Conservation (phyloP, 148 eudicot species). For the Silene uniflora region DNA sequence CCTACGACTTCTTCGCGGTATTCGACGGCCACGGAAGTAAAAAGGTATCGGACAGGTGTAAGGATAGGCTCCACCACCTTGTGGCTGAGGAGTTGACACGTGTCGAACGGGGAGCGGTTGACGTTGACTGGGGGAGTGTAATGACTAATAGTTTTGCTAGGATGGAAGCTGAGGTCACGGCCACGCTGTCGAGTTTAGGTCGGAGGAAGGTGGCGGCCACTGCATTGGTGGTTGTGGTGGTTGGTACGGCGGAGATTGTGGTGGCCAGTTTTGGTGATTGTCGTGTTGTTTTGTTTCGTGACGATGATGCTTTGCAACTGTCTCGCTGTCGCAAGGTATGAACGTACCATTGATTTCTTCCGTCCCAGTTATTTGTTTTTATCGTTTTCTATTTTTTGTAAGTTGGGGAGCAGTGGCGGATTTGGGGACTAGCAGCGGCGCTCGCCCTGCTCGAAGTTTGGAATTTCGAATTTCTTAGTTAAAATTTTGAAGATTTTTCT, state of each 20-base stretch:
- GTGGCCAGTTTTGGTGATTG: constrained; percentile 43
- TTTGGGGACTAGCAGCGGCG: too few relatives aligned
- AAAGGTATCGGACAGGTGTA: constrained; percentile 29
- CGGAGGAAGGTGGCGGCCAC: constrained; percentile 24
- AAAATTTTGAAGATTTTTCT: too few relatives aligned
- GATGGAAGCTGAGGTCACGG: constrained; percentile 32
- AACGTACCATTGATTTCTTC: not conserved
- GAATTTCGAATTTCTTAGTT: too few relatives aligned
- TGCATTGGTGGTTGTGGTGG: constrained; percentile 38
- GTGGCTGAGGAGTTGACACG: constrained; percentile 27
- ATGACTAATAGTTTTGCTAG: constrained; percentile 28
- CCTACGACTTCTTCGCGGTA: constrained; percentile 35
- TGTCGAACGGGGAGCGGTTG: not conserved
- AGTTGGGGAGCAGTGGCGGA: too few relatives aligned
- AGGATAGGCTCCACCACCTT: constrained; percentile 29
- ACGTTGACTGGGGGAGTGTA: constrained; percentile 28
- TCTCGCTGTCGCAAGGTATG: constrained; percentile 31
- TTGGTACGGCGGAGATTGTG: constrained; percentile 36
- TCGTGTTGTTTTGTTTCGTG: constrained; percentile 31
- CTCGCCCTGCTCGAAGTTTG: too few relatives aligned
- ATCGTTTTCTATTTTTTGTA: too few relatives aligned
- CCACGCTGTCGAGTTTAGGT: not conserved
- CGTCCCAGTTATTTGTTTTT: not conserved
- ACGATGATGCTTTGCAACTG: constrained; percentile 20
- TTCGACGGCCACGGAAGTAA: constrained; percentile 44